Evolutionary conservation across 345 rosid species (phyloP), one percentile per base, ranked within the genome.

Genomic region (Hypericum perforatum): DNA sequence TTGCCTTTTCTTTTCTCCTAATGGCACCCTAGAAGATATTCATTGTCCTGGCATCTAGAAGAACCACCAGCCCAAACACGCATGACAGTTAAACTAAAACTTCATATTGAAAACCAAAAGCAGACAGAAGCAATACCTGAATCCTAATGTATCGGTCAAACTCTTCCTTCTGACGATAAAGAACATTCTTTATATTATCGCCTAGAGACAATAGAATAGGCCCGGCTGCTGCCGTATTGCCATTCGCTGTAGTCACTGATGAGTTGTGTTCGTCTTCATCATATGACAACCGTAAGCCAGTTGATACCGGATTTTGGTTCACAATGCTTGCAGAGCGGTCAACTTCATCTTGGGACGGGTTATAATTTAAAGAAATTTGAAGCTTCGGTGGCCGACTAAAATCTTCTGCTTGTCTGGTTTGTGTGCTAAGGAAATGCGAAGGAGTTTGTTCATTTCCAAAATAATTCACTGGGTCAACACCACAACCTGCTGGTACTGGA

Each of bases 211-310:
- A 63, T 56, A 78, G 54, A 43, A 78, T 64, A 22, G 86, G 76
- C 43, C 81, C 76, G 6, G 77, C 57, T 29, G 76, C 74, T 13
- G 68, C 60, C 80, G 78, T 74, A 64, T 82, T 85, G 51, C 95
- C 85, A 54, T 82, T 85, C 7, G 82, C 91, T 10, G 79, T 77
- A 62, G 86, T 82, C 41, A 82, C 82, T 56, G 91, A 74, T 14
- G 97, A 89, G 67, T 82, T 82, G 12, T 60, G 89, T 45, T 89
- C 91, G 66, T 86, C 92, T 36, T 83, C 86, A 44, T 87, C 90
- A 61, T 74, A 75, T 5, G 96, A 87, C 11, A 89, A 74, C 65
- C 89, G 78, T 64, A 89, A 68, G 44, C 97, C 97, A 47, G 97
- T 89, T 44, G 95, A 85, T 14, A 89, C 86, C 13, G 77, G 55